Conservation (phyloP, 1,284 basidiomycete genomes). For the Volvariella surrecta region DNA sequence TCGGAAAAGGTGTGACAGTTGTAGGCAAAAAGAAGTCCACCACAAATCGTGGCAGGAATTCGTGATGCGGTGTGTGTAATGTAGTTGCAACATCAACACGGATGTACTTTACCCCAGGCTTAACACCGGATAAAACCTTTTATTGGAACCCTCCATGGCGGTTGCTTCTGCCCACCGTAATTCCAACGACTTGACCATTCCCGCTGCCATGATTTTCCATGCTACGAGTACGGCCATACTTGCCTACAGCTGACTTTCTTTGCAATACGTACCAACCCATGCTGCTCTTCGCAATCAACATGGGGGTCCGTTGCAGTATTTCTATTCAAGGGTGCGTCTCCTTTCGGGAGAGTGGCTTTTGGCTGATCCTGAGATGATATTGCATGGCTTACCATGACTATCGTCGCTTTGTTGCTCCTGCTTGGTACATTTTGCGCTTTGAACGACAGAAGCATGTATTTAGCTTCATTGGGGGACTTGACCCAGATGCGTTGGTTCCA, state of each 20-base stretch:
- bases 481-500: slow-evolving; percentile 31
- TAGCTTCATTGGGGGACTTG: slow-evolving; percentile 26
- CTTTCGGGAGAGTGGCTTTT: not conserved
- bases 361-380: slow-evolving; percentile 14
- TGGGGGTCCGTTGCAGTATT: not conserved
- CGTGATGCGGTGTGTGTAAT: not conserved
- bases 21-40: slow-evolving; percentile 58
- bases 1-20: slow-evolving; percentile 80
- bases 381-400: slow-evolving; percentile 41
- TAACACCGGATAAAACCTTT: too few relatives aligned
- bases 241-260: not conserved
- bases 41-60: slow-evolving; percentile 12
- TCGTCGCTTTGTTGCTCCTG: slow-evolving; percentile 40
- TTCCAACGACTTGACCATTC: too few relatives aligned
- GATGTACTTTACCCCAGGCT: too few relatives aligned
- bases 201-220: not conserved
- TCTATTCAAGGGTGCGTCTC: slow-evolving; percentile 1
- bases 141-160: too few relatives aligned
- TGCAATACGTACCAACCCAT: not conserved
- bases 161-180: too few relatives aligned
- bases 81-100: too few relatives aligned
- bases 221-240: not conserved
- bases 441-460: slow-evolving; percentile 7
- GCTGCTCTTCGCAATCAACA: not conserved
- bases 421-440: slow-evolving; percentile 16